These are phyloP conservation scores for Peziza echinospora DNA, from an alignment of 495 filamentous ascomycete species.

Conservation along the genomic window DNA sequence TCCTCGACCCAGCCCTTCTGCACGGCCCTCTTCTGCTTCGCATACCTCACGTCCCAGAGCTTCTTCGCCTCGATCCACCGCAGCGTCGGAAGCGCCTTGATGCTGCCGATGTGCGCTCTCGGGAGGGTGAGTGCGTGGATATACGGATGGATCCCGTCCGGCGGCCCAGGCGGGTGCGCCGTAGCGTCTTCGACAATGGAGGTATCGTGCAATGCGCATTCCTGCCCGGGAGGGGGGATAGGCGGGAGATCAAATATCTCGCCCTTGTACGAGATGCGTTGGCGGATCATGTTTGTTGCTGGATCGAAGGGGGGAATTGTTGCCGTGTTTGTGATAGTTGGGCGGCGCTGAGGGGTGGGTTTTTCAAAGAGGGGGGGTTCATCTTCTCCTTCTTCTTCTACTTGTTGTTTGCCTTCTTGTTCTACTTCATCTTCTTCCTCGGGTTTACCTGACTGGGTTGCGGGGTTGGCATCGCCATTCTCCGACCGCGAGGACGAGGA, in stretches of 20 bases:
- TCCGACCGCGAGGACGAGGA: not conserved
- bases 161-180: not conserved
- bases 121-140: constrained; percentile 34
- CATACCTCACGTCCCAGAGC: constrained; percentile 49
- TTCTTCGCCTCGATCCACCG: constrained; percentile 60
- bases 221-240: constrained; percentile 35
- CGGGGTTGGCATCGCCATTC: not conserved
- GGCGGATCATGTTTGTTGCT: constrained; percentile 70
- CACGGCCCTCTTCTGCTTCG: constrained; percentile 40
- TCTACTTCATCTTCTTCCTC: not conserved
- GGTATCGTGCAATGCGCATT: constrained; percentile 2
- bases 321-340: not conserved
- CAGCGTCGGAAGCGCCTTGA: constrained; percentile 56
- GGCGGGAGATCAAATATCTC: constrained; percentile 42
- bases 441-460: not conserved
- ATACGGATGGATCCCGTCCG: not conserved
- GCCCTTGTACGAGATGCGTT: constrained; percentile 60
- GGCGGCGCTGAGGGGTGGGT: not conserved
- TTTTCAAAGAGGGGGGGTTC: not conserved
- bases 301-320: not conserved
- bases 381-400: not conserved
- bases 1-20: constrained; percentile 48
- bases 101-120: constrained; percentile 43
- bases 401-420: not conserved
- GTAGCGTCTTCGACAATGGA: not conserved